Evolutionary conservation across 345 rosid genomes (phyloP), one percentile per base, ranked within the genome.

Genomic region (Sapria himalayana): DNA sequence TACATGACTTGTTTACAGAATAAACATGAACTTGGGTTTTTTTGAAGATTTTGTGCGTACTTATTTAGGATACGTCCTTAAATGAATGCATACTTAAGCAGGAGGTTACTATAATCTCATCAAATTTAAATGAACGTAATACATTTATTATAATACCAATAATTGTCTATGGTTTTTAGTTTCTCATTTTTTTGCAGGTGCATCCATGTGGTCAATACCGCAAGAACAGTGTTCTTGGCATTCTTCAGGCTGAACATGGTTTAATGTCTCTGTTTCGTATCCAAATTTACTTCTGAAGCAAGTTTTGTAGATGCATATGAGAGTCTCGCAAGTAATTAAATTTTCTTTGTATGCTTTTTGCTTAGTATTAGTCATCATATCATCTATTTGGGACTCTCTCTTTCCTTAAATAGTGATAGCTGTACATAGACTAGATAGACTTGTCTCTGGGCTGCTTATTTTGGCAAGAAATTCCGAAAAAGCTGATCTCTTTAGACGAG

Each of bases 151-250:
- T n/a, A n/a, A n/a, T n/a, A n/a, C n/a, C n/a, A n/a, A n/a, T n/a
- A n/a, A n/a, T 13, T 25, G 9, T 29, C 3, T 40, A 44, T 17
- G 34, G 48, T 25, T 34, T 7, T 4, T 16, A 10, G 29, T 14
- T 29, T 29, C 33, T 1, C 44, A 29, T 41, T 56, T 14, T 45
- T 18, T 33, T 46, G 42, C 56, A 76, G 98, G 93, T 89, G 48
- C 93, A 79, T 67, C 95, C 91, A 10, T 82, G 93, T 67, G 98
- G 92, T 43, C 95, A 89, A 43, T 89, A 79, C 50, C 79, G 93
- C 27, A 89, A 89, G 72, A 89, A 89, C 66, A 89, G 93, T 3
- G 65, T 89, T 51, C 81, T 89, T 48, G 86, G 98, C 51, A 74
- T 89, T 67, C 95, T 89, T 58, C 73, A 76, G 51, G 94, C 95